phyloP scores from a whole-genome alignment of 768 basidiomycete genomes.

The Mycena sanguinolenta region DNA sequence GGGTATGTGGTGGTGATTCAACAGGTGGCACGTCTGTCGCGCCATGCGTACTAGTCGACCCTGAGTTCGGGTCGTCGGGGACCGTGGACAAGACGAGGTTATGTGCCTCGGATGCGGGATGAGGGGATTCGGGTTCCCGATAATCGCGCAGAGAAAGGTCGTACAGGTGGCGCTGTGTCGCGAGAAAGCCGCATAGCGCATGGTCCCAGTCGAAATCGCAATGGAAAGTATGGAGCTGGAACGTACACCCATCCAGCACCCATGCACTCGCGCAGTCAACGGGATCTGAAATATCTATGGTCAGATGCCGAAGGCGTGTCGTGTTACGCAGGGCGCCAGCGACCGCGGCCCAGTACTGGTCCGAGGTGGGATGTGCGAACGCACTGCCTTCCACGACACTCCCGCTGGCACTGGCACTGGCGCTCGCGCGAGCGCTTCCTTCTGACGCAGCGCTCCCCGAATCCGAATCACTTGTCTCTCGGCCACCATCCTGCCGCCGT shows the following conservation, averaged over 20 bases:
- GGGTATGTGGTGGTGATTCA: constrained; percentile 24
- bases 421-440: background rate
- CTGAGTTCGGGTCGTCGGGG: background rate
- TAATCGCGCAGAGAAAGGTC: constrained; percentile 67
- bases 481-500: constrained; percentile 44
- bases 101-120: background rate
- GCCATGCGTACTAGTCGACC: background rate
- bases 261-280: constrained; percentile 52
- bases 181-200: constrained; percentile 66
- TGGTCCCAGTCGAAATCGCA: constrained; percentile 78
- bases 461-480: constrained; percentile 34
- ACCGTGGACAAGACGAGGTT: background rate
- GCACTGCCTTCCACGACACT: background rate
- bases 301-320: constrained; percentile 63
- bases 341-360: constrained; percentile 65
- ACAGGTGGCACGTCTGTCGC: background rate
- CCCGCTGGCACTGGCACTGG: background rate
- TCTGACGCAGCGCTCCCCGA: constrained; percentile 28
- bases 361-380: constrained; percentile 40
- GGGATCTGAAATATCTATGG: constrained; percentile 60
- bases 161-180: constrained; percentile 58
- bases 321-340: constrained; percentile 63
- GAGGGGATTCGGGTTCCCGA: constrained; percentile 40
- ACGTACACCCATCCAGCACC: constrained; percentile 58
- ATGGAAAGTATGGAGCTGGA: constrained; percentile 71